Evolutionary conservation across 1,284 basidiomycete species (phyloP).

Genomic region (Puccinia novopanici): DNA sequence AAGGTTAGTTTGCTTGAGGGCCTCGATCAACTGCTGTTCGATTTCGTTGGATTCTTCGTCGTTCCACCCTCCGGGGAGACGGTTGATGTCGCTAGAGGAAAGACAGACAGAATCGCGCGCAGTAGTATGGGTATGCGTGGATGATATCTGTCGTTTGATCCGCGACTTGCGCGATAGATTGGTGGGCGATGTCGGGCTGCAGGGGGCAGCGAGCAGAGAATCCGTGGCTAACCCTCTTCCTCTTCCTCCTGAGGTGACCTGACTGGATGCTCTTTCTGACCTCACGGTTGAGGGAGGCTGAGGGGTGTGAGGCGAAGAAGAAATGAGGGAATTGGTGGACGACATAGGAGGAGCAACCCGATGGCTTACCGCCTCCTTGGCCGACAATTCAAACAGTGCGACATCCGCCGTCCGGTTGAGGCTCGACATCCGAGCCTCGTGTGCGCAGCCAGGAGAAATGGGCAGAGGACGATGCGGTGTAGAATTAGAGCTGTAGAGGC

Average conservation of each 20-base stretch:
- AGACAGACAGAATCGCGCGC: background rate
- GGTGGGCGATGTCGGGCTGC: conserved; percentile 33
- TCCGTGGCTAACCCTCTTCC: background rate
- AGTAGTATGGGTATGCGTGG: conserved; percentile 15
- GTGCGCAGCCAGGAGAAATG: conserved; percentile 7
- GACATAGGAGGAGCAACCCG: too few species aligned
- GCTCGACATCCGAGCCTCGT: background rate
- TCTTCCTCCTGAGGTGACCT: background rate
- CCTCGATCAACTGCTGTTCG: conserved; percentile 33
- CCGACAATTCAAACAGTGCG: background rate
- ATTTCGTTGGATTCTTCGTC: conserved; percentile 45
- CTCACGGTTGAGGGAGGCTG: background rate
- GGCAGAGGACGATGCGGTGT: conserved; percentile 23
- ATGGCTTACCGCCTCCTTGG: too few species aligned
- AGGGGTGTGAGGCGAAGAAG: background rate
- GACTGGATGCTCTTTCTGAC: background rate
- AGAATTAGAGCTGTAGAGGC: background rate
- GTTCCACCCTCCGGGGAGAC: conserved; percentile 37
- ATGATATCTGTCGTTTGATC: conserved; percentile 43
- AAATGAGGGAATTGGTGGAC: background rate
- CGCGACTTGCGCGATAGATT: conserved; percentile 44
- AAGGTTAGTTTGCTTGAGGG: conserved; percentile 43
- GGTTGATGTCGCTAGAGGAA: conserved; percentile 10
- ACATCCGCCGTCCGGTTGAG: background rate
- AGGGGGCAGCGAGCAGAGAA: background rate